These are phyloP conservation scores for Apiospora saccharicola DNA, from an alignment of 2,329 filamentous ascomycete genomes.

Conservation along the genomic window DNA sequence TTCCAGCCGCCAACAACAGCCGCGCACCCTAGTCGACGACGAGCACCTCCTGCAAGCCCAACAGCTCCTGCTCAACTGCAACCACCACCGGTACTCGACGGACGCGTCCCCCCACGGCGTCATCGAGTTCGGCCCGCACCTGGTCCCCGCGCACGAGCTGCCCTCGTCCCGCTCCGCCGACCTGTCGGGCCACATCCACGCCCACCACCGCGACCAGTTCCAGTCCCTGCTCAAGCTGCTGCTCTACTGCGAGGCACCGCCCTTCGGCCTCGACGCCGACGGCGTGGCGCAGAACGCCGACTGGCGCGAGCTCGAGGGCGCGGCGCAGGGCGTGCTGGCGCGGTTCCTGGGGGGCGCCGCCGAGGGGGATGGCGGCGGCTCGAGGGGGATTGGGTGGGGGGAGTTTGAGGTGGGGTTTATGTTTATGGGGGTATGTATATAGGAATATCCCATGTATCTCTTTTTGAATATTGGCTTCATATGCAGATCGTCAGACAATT, in stretches of 20 bases:
- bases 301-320: not conserved
- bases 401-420: not conserved
- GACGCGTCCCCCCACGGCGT: not conserved
- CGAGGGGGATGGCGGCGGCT: not conserved
- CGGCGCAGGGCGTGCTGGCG: not conserved
- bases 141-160: conserved; percentile 5
- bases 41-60: conserved; percentile 12
- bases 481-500: not conserved
- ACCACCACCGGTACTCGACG: conserved; percentile 14
- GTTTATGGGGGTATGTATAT: not conserved
- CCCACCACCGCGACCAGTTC: conserved; percentile 17
- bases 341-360: not conserved
- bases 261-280: conserved; percentile 10
- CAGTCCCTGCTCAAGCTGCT: conserved; percentile 15
- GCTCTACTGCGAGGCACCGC: not conserved
- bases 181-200: not conserved
- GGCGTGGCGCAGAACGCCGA: not conserved
- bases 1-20: not conserved
- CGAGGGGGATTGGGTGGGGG: not conserved
- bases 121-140: not conserved
- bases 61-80: conserved; percentile 14
- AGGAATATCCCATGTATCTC: no score
- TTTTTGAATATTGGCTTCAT: not conserved
- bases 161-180: conserved; percentile 9
- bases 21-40: conserved; percentile 1